Conservation (phyloP, 768 basidiomycete species). For the Agaricus blazei region DNA sequence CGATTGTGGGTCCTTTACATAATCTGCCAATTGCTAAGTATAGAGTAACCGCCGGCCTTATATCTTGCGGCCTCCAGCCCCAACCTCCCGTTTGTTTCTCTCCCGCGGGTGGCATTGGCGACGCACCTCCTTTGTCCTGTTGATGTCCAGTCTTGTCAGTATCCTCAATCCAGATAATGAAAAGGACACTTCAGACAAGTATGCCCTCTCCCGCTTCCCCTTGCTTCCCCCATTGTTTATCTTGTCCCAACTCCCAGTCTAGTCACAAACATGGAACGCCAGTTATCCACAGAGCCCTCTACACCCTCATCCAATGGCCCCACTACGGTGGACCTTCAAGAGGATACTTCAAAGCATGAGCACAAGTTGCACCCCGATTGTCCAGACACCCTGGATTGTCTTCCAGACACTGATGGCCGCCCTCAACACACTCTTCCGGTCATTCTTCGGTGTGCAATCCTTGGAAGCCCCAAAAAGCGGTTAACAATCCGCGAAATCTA, state of each 20-base stretch:
- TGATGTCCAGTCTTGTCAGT: conserved; percentile 53
- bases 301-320: conserved; percentile 6
- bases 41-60: conserved; percentile 5
- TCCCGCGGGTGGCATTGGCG: conserved; percentile 18
- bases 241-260: conserved; percentile 20
- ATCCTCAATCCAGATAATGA: conserved; percentile 51
- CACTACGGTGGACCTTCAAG: conserved; percentile 7
- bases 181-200: conserved; percentile 37
- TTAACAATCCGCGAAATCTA: conserved; percentile 84
- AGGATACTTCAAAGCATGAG: conserved; percentile 20
- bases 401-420: conserved; percentile 72
- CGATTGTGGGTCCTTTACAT: conserved; percentile 12
- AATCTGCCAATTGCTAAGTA: conserved; percentile 10
- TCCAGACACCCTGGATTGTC: conserved; percentile 71
- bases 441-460: conserved; percentile 78
- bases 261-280: conserved; percentile 20
- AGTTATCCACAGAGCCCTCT: conserved; percentile 5
- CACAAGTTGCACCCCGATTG: conserved; percentile 72
- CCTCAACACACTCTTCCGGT: conserved; percentile 84
- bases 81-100: conserved; percentile 11
- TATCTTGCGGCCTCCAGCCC: conserved; percentile 8
- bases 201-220: conserved; percentile 17
- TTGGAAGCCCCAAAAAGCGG: conserved; percentile 69
- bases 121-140: conserved; percentile 8
- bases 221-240: conserved; percentile 7